These are phyloP conservation scores for Epichloe festucae DNA, from an alignment of 2,329 filamentous ascomycete genomes.

Conservation along the genomic window DNA sequence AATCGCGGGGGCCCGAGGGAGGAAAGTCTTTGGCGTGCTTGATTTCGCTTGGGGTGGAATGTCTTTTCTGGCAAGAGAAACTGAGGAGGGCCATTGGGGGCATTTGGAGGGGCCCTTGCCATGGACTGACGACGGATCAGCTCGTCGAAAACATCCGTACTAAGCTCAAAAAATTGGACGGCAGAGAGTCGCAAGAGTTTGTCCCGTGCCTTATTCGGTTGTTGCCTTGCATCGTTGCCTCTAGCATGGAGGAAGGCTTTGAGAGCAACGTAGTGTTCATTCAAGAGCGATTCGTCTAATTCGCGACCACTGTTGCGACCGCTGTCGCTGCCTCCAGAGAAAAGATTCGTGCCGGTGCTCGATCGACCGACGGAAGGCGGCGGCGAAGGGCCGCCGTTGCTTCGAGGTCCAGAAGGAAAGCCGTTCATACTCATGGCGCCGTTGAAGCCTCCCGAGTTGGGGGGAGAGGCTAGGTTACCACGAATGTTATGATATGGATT, in stretches of 20 bases:
- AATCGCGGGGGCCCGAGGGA: conserved; percentile 80
- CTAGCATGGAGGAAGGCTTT: conserved; percentile 64
- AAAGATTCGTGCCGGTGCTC: conserved; percentile 64
- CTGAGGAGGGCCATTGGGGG: conserved; percentile 44
- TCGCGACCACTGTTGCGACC: conserved; percentile 49
- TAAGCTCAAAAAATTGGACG: conserved; percentile 96
- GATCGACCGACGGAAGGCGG: conserved; percentile 79
- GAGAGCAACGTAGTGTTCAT: conserved; percentile 71
- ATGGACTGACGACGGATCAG: conserved; percentile 71
- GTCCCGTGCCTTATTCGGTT: conserved; percentile 81
- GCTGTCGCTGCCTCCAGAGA: conserved; percentile 54
- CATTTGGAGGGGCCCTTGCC: conserved; percentile 38
- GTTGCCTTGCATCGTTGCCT: conserved; percentile 61
- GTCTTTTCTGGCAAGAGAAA: conserved; percentile 74
- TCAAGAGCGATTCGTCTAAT: conserved; percentile 47
- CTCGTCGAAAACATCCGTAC: conserved; percentile 95
- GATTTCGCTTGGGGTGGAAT: conserved; percentile 95
- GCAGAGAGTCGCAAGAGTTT: conserved; percentile 82
- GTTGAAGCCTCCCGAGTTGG: conserved; percentile 52
- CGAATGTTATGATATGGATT: conserved; percentile 39
- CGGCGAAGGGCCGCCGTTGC: conserved; percentile 58
- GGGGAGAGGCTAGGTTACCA: conserved; percentile 51
- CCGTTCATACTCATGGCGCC: conserved; percentile 46
- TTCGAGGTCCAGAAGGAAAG: conserved; percentile 43
- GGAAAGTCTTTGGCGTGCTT: conserved; percentile 89